Evolutionary conservation across 2,329 filamentous ascomycete genomes (phyloP).

Genomic region (Fusarium neocosmosporiellum): DNA sequence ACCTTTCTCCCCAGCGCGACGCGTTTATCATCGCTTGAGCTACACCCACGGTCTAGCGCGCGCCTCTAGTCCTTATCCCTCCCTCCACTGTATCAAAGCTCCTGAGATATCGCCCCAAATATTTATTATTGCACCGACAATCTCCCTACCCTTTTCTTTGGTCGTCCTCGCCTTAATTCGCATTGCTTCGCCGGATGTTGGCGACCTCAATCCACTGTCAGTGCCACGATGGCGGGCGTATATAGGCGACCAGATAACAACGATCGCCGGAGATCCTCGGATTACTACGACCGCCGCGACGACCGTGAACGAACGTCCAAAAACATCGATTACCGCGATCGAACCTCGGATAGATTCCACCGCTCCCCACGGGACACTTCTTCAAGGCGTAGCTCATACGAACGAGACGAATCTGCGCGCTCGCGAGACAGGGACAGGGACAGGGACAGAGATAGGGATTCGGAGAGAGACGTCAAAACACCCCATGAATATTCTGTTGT

Average conservation of each 20-base stretch:
- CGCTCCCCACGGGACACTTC: conserved; percentile 8
- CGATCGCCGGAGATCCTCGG: conserved; percentile 1
- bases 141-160: neutral
- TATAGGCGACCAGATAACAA: conserved; percentile 16
- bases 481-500: neutral
- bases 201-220: conserved; percentile 6
- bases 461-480: neutral
- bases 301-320: conserved; percentile 12
- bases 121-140: neutral
- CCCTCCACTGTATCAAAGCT: neutral
- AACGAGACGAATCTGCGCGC: conserved; percentile 16
- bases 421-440: conserved; percentile 15
- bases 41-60: neutral
- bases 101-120: neutral
- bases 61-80: neutral
- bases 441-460: conserved; percentile 4
- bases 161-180: conserved; percentile 5
- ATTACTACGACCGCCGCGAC: conserved; percentile 17
- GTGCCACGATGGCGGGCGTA: conserved; percentile 36
- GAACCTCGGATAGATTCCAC: conserved; percentile 15
- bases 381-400: conserved; percentile 14
- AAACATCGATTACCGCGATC: conserved; percentile 18
- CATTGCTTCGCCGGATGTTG: conserved; percentile 27
- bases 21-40: neutral
- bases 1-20: neutral